Conservation (phyloP, 1,284 basidiomycete species). For the Tausonia pullulans region DNA sequence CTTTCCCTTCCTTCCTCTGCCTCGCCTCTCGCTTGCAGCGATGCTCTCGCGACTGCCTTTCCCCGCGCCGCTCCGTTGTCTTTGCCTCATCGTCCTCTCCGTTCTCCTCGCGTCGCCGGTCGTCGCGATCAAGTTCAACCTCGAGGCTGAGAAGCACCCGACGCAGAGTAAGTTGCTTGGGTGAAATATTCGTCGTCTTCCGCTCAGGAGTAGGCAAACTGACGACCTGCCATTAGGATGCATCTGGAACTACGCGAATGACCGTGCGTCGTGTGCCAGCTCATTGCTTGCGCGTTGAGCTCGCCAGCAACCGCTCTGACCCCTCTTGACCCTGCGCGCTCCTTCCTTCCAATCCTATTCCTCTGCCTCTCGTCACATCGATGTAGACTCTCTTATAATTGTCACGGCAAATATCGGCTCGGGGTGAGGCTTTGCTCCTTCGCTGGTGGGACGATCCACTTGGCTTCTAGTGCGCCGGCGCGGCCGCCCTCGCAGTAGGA, state of each 20-base stretch:
- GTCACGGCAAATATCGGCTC: slow-evolving; percentile 83
- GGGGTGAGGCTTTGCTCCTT: slow-evolving; percentile 30
- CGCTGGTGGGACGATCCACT: not conserved
- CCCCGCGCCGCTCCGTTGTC: slow-evolving; percentile 1
- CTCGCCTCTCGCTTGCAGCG: not conserved
- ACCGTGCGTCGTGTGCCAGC: slow-evolving; percentile 27
- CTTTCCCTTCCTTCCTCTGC: not conserved
- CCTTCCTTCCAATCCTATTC: not conserved
- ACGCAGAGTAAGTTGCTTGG: slow-evolving; percentile 38
- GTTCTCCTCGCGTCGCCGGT: slow-evolving; percentile 16
- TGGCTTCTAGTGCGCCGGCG: not conserved
- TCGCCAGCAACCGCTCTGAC: no score
- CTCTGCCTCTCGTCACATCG: not conserved
- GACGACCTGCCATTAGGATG: slow-evolving; percentile 42
- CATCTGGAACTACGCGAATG: slow-evolving; percentile 86
- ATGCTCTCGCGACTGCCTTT: slow-evolving; percentile 5
- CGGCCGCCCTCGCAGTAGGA: not conserved
- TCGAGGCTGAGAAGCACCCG: slow-evolving; percentile 58
- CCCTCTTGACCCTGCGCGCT: not conserved
- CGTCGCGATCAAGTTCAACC: slow-evolving; percentile 67
- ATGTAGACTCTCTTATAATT: slow-evolving; percentile 62
- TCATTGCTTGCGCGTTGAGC: not conserved
- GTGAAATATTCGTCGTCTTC: not conserved
- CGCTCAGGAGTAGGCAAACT: not conserved
- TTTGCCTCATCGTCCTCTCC: slow-evolving; percentile 20